Percentiles rank a stretch among this genome's conserved stretches.
phyloP scores from a whole-genome alignment of 768 basidiomycete genomes.

The Pleurotus djamor region DNA sequence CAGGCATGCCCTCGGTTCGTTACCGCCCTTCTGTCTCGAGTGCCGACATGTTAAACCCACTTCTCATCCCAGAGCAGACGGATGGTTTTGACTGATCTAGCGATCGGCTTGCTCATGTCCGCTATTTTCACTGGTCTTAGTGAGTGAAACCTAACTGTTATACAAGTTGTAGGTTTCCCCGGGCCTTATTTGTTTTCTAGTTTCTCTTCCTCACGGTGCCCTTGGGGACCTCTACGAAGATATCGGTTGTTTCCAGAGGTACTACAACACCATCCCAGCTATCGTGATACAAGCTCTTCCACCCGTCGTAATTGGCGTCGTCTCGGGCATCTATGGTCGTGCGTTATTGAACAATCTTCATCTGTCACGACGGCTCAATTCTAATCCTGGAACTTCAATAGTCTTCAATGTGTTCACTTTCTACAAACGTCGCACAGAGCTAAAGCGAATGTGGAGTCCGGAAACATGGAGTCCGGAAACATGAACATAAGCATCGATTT shows the following conservation, averaged over 20 bases:
- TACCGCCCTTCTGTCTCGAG: not conserved
- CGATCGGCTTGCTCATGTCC: conserved; percentile 4
- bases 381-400: not conserved
- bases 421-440: conserved; percentile 8
- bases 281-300: conserved; percentile 21
- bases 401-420: conserved; percentile 12
- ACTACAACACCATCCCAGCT: conserved; percentile 26
- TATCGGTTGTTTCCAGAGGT: conserved; percentile 13
- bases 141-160: not conserved
- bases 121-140: not conserved
- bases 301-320: conserved; percentile 16
- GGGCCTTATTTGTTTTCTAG: not conserved
- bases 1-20: not conserved
- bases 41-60: not conserved
- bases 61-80: not conserved
- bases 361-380: not conserved
- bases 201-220: conserved; percentile 9
- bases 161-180: not conserved
- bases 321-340: conserved; percentile 11
- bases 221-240: conserved; percentile 9
- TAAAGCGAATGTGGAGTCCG: conserved; percentile 12
- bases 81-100: conserved; percentile 2
- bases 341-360: not conserved
- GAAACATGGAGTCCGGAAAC: conserved; percentile 2
- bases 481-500: conserved; percentile 23